These are phyloP conservation scores for Cutaneotrichosporon arboriforme DNA, from an alignment of 1,284 basidiomycete species.

Conservation along the genomic window DNA sequence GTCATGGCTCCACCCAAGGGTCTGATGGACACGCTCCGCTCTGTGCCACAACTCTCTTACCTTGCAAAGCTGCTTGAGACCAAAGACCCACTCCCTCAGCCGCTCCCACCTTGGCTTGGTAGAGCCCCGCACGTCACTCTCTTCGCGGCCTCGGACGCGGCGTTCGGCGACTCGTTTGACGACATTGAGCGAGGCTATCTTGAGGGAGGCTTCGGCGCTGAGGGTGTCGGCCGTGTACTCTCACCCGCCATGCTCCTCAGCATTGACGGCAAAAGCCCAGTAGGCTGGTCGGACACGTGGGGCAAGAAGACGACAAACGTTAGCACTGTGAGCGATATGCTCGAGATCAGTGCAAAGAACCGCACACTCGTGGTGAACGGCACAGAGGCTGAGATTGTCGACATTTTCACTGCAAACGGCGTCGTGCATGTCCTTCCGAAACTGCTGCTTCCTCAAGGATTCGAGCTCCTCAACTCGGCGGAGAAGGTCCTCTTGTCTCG, in stretches of 20 bases:
- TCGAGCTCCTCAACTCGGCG: conserved; percentile 67
- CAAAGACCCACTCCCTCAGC: conserved; percentile 60
- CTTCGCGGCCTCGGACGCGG: conserved; percentile 79
- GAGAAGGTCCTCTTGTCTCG: conserved; percentile 73
- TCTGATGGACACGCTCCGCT: conserved; percentile 56
- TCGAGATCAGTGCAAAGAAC: conserved; percentile 59
- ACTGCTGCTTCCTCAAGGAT: conserved; percentile 70
- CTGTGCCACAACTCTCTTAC: conserved; percentile 62
- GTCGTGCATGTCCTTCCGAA: conserved; percentile 84
- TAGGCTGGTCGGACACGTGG: conserved; percentile 41
- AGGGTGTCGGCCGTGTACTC: conserved; percentile 70
- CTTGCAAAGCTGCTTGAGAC: conserved; percentile 53
- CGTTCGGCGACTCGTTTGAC: conserved; percentile 62
- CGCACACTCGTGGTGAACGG: conserved; percentile 59
- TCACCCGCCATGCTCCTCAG: conserved; percentile 65
- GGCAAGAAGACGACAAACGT: conserved; percentile 21
- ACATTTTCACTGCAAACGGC: conserved; percentile 86
- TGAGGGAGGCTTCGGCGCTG: conserved; percentile 72
- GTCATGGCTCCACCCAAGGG: conserved; percentile 77
- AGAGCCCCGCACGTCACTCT: conserved; percentile 67
- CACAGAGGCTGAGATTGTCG: conserved; percentile 60
- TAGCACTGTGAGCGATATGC: conserved; percentile 55
- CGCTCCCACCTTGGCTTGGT: conserved; percentile 53
- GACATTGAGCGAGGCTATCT: conserved; percentile 73
- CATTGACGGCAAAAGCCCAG: conserved; percentile 25